phyloP scores from a whole-genome alignment of 371 early-diverging fungal genomes.

The Rhizopus microsporus region DNA sequence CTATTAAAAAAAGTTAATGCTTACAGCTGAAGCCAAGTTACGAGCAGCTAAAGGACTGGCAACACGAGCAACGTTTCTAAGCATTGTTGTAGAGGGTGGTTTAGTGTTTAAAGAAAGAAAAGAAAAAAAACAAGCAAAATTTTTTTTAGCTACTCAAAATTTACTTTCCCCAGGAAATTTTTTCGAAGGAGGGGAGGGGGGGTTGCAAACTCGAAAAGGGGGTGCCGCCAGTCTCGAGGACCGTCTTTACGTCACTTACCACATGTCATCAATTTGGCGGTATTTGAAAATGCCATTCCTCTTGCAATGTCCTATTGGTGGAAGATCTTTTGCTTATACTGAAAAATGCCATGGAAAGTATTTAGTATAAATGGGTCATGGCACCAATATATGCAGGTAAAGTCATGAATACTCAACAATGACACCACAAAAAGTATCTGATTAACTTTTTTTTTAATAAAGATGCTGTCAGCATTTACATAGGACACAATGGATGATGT shows the following conservation, averaged over 20 bases:
- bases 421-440: too few species aligned
- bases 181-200: too few species aligned
- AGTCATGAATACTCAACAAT: too few species aligned
- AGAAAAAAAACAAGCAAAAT: slow-evolving; percentile 1
- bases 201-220: background rate
- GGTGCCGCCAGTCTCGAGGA: too few species aligned
- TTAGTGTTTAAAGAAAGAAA: slow-evolving; percentile 1
- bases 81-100: slow-evolving; percentile 33
- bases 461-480: too few species aligned
- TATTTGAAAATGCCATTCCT: background rate
- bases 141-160: slow-evolving; percentile 6
- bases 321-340: too few species aligned
- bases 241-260: background rate
- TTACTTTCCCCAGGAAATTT: slow-evolving; percentile 25
- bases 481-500: too few species aligned
- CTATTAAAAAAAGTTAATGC: slow-evolving; percentile 15
- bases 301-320: too few species aligned
- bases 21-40: slow-evolving; percentile 53
- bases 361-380: too few species aligned
- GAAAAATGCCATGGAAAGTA: too few species aligned
- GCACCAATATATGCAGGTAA: too few species aligned
- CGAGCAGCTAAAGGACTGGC: slow-evolving; percentile 51
- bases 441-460: too few species aligned
- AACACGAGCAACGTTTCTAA: slow-evolving; percentile 57
- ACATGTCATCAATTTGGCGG: slow-evolving; percentile 3